Evolutionary conservation across 2,329 filamentous ascomycete species (phyloP).

Genomic region (Aspergillus aculeatinus): DNA sequence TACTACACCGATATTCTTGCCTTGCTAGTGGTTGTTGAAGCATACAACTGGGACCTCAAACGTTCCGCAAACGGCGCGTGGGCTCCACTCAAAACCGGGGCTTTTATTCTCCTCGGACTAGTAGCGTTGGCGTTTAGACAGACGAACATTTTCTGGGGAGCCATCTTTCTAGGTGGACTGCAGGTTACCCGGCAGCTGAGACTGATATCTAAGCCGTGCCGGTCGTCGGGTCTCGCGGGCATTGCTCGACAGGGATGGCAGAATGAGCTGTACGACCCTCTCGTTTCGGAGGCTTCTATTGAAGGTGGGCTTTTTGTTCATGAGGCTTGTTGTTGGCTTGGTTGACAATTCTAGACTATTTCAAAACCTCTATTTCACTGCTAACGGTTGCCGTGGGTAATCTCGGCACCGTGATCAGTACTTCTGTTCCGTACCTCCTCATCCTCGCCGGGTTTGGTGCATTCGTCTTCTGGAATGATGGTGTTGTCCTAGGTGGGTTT

Average conservation of each 20-base stretch:
- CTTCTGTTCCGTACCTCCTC: constrained; percentile 54
- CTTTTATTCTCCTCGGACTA: constrained; percentile 59
- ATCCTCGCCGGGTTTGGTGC: constrained; percentile 66
- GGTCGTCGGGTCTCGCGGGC: constrained; percentile 27
- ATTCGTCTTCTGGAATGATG: constrained; percentile 84
- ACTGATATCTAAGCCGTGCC: constrained; percentile 26
- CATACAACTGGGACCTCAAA: constrained; percentile 57
- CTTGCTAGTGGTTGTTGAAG: constrained; percentile 69
- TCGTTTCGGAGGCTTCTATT: constrained; percentile 48
- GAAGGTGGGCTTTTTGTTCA: constrained; percentile 42
- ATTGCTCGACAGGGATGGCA: constrained; percentile 34
- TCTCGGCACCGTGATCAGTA: constrained; percentile 39
- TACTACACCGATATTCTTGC: constrained; percentile 95
- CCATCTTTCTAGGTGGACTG: constrained; percentile 48
- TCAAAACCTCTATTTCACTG: constrained; percentile 61
- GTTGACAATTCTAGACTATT: constrained; percentile 44
- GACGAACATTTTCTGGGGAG: constrained; percentile 96
- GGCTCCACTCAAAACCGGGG: constrained; percentile 26
- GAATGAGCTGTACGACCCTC: constrained; percentile 51
- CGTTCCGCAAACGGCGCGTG: constrained; percentile 26
- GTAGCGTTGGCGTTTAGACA: constrained; percentile 76
- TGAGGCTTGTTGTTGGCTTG: neutral
- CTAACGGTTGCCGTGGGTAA: constrained; percentile 55
- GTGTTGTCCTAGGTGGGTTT: constrained; percentile 77
- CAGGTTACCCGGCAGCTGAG: constrained; percentile 41